Conservation (phyloP, 1,139 yeast species). For the Yamadazyma spencermartinsiae region DNA sequence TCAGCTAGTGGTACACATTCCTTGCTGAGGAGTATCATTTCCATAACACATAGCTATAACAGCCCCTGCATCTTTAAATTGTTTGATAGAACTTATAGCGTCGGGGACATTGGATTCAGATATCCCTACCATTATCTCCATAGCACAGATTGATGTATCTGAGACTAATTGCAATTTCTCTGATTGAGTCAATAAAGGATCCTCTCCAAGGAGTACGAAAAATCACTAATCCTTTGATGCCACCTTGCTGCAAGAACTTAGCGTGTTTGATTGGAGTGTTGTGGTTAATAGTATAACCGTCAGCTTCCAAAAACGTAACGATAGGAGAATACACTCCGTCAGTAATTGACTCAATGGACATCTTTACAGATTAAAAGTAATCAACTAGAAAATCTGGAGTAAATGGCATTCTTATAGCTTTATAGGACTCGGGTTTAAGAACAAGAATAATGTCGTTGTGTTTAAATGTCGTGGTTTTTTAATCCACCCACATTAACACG, state of each 20-base stretch:
- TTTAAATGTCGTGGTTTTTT: too few species aligned
- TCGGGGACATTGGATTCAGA: conserved; percentile 38
- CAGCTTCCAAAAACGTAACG: conserved; percentile 33
- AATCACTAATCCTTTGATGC: conserved; percentile 24
- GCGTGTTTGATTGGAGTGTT: conserved; percentile 35
- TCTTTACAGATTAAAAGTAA: too few species aligned
- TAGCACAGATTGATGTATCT: conserved; percentile 30
- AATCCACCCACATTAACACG: too few species aligned
- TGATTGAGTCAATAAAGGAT: conserved; percentile 37
- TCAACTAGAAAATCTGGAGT: too few species aligned
- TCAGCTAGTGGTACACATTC: conserved; percentile 46
- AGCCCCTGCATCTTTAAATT: conserved; percentile 42
- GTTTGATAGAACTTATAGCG: conserved; percentile 34
- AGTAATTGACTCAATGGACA: conserved; percentile 6
- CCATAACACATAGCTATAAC: conserved; percentile 47
- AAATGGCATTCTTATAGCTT: background rate
- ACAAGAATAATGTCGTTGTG: background rate
- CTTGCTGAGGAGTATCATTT: conserved; percentile 36
- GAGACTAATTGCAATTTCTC: conserved; percentile 36
- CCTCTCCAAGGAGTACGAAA: conserved; percentile 46
- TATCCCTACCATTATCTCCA: conserved; percentile 41
- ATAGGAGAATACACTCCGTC: conserved; percentile 33
- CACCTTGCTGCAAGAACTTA: conserved; percentile 24
- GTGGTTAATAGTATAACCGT: conserved; percentile 24
- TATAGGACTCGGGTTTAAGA: background rate